Base-by-base conservation (phyloP, 2,329 filamentous ascomycete species). In the Ceratocystis papillata region DNA sequence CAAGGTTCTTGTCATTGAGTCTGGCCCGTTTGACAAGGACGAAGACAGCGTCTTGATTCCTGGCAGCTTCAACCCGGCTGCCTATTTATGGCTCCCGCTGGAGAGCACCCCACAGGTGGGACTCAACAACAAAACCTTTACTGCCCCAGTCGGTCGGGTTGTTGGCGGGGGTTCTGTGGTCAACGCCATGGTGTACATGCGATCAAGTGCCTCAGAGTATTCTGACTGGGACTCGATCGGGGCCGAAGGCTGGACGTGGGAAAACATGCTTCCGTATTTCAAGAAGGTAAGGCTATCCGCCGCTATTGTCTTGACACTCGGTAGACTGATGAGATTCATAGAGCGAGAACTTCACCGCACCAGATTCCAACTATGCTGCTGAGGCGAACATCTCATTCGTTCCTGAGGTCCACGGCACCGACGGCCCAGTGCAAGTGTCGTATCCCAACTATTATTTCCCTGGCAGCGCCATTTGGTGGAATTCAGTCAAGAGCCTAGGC, bases 351-450 rank as follows among this genome's bases (percentile, higher is more conserved):
- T 68, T 70, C 57, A 70, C 68, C 1, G 62, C 67, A 0, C 69
- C 69, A 1, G 65, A 68, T 2, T 6, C 33, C 15, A 64, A 53
- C 10, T 70, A 66, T 22, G 69, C 68, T 5, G 30, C 63, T 1
- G 37, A 50, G 6, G 67, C 69, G 10, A 70, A 70, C 37, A 69
- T 70, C 59, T 62, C 17, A 6, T 62, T 78, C 77, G 72, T 84
- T 10, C 83, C 75, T 61, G 74, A 74, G 5, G 68, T 75, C 1
- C 84, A 87, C 69, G 84, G 84, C 12, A 71, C 75, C 48, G 72
- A 78, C 28, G 84, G 84, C 0, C 83, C 83, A 0, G 76, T 86
- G 10, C 74, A 83, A 33, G 72, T 87, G 30, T 82, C 81, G 25
- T 68, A 65, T 17, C 65, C 67, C 1, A 68, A 68, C 57, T 67